Evolutionary conservation across 345 rosid genomes (phyloP), one percentile per base, ranked within the genome.

Genomic region (Eutrema heterophyllum): DNA sequence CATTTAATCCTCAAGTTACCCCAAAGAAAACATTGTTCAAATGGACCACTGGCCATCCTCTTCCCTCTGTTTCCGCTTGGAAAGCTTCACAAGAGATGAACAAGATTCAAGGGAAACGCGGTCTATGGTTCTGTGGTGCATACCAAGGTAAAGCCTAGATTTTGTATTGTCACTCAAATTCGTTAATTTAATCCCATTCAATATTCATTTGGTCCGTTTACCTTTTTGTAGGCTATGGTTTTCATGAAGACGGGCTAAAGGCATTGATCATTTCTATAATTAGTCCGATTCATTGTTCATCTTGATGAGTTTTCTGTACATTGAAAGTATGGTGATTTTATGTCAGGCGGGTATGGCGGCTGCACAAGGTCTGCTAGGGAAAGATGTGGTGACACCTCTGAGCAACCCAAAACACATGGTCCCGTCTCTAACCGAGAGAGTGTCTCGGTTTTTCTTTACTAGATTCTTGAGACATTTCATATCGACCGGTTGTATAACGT

Each of bases 231-330:
- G 97, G 97, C 58, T 86, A 86, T 79, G 97, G 93, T 75, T 91
- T 86, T 80, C 97, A 89, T 76, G 96, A 91, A 80, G 92, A 92
- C 72, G 89, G 92, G 57, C 76, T 92, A 21, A 92, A 89, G 96
- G 96, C 84, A 84, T 56, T 6, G 6, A 39, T 46, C 27, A 64
- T 4, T 48, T 27, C 41, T 49, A 41, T 11, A 33, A 2, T n/a
- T n/a, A 15, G 35, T 0, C 5, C 13, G 9, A 43, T 14, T 44
- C 24, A 41, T 26, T 27, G 21, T 27, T 62, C 27, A 6, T 24
- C 38, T 26, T 59, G 10, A 38, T 14, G 33, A 32, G 14, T 5
- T n/a, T 4, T 15, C 30, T 40, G 43, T 58, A 8, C 27, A 11
- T 4, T 67, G 2, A 14, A 12, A 15, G 7, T 53, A 38, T 43